Base-by-base conservation (phyloP, 148 eudicot species). In the Amaranthus palmeri region DNA sequence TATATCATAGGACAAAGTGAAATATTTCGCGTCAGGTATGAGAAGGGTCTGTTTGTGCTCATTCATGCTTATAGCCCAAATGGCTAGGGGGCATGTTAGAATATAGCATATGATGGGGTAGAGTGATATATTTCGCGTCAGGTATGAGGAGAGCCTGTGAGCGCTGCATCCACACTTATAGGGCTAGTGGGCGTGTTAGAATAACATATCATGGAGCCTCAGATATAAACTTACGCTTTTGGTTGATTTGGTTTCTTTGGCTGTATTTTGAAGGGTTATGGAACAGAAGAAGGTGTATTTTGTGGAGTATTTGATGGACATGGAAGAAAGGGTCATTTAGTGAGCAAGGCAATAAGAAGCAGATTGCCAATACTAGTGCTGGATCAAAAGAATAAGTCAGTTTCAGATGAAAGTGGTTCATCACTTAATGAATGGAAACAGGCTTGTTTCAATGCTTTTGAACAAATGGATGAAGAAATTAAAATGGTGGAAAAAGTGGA, bases 301-400 rank as follows among this genome's bases (percentile, higher is more conserved):
- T 86, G 92, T 77, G 95, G 97, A 45, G 97, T 91, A 15, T 91
- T 88, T 74, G 96, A 91, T 80, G 96, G 96, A 70, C 96, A 91
- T 65, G 96, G 96, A 66, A 90, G 85, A 58, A 74, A 83, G 43
- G 97, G 97, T 59, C 97, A 91, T 79, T 72, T 83, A 73, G 97
- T 87, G 25, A 85, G 93, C 65, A 91, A 82, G 84, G 76, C 76
- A 70, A 85, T 91, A 10, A 77, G 89, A 60, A 85, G 83, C 47
- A 75, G 83, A 66, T 85, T 88, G 75, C 97, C 97, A 3, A 48
- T 83, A 65, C 74, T 88, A 64, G 67, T 91, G 25, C 81, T 77
- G 8, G 69, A 74, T 18, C 46, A 63, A 73, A 53, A 54, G 13
- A 67, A 18, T 7, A 73, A 25, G 2, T 25, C 73, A n/a, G 44